Conservation (phyloP, 768 basidiomycete genomes). For the Galerina sulciceps region DNA sequence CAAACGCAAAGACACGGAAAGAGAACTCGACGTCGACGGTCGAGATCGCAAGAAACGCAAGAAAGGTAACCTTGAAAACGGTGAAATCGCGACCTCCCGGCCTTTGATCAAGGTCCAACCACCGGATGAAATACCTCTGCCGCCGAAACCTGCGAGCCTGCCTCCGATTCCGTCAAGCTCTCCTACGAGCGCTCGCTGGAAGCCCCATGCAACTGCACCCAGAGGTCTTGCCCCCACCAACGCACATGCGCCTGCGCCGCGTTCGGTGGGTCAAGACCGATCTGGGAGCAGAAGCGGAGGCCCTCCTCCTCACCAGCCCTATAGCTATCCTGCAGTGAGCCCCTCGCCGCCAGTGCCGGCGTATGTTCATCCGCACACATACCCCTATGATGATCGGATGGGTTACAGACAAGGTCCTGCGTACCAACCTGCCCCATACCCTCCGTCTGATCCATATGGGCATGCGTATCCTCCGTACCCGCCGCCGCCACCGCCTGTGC, state of each 20-base stretch:
- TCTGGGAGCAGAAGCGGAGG: constrained; percentile 32
- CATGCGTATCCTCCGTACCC: constrained; percentile 15
- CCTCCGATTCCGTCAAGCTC: constrained; percentile 10
- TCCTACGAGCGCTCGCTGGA: constrained; percentile 21
- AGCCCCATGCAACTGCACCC: constrained; percentile 30
- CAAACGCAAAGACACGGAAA: constrained; percentile 41
- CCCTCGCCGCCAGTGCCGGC: background rate
- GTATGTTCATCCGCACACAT: constrained; percentile 4
- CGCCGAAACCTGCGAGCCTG: constrained; percentile 12
- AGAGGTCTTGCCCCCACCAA: constrained; percentile 32
- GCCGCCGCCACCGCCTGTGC: constrained; percentile 14
- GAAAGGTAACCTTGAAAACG: constrained; percentile 22
- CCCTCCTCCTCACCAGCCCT: constrained; percentile 8
- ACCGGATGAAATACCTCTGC: constrained; percentile 2
- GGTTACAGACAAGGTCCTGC: constrained; percentile 18
- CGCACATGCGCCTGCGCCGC: constrained; percentile 25
- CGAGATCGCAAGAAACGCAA: constrained; percentile 33
- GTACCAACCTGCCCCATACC: constrained; percentile 15
- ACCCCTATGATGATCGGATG: constrained; percentile 18
- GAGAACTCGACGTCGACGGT: constrained; percentile 28
- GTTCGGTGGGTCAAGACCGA: constrained; percentile 30
- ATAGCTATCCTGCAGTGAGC: constrained; percentile 1
- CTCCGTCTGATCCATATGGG: constrained; percentile 19
- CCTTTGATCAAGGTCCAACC: constrained; percentile 5
- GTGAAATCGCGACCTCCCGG: constrained; percentile 6